These are phyloP conservation scores for Chlamydomonas eustigma DNA, from an alignment of 139 green algal genomes.

Conservation along the genomic window DNA sequence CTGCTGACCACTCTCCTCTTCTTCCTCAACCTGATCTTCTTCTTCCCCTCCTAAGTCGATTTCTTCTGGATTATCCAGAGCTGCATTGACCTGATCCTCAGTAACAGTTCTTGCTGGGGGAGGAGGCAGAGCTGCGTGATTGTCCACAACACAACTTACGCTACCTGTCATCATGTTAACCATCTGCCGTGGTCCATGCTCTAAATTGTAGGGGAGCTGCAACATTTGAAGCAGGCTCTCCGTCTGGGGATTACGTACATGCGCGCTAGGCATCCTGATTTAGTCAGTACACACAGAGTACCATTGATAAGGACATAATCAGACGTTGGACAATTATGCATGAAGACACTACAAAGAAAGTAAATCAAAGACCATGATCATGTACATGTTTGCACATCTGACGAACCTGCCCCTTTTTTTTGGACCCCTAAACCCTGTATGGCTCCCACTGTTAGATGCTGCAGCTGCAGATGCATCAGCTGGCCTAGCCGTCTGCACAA, in stretches of 20 bases:
- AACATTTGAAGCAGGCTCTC: slow-evolving; percentile 65
- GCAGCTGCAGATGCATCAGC: slow-evolving; percentile 9
- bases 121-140: not conserved
- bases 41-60: slow-evolving; percentile 52
- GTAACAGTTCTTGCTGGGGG: not conserved
- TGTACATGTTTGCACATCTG: not conserved
- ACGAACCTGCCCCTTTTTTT: not conserved
- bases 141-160: not conserved
- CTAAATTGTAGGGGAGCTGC: slow-evolving; percentile 46
- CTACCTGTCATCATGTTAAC: not conserved
- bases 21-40: slow-evolving; percentile 24
- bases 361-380: not conserved
- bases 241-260: slow-evolving; percentile 45
- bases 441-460: too few species aligned
- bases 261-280: slow-evolving; percentile 25
- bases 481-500: slow-evolving; percentile 1
- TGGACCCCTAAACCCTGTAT: not conserved
- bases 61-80: slow-evolving; percentile 60
- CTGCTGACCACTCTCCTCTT: too few species aligned
- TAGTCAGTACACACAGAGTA: not conserved
- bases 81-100: slow-evolving; percentile 6
- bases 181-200: not conserved
- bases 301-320: not conserved
- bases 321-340: too few species aligned
- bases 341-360: too few species aligned